phyloP scores from a whole-genome alignment of 2,329 filamentous ascomycete genomes.

The Talaromyces atroroseus region DNA sequence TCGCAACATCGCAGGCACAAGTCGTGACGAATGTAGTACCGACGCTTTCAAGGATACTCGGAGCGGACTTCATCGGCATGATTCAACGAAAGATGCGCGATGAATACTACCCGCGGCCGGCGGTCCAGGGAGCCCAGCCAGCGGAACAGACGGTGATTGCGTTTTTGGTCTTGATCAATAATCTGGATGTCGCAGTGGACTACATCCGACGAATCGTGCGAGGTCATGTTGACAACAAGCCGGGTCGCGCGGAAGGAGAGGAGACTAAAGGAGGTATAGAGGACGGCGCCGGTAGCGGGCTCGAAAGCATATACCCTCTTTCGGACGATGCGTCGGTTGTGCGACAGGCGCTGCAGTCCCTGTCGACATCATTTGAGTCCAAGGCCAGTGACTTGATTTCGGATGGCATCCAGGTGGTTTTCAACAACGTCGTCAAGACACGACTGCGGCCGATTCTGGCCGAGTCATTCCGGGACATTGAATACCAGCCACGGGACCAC shows the following conservation, averaged over 20 bases:
- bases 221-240: conserved; percentile 48
- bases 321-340: conserved; percentile 68
- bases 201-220: conserved; percentile 84
- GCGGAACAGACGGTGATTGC: conserved; percentile 82
- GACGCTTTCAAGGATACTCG: conserved; percentile 71
- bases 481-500: conserved; percentile 68
- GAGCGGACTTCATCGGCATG: conserved; percentile 91
- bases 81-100: conserved; percentile 96
- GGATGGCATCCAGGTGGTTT: conserved; percentile 80
- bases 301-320: conserved; percentile 71
- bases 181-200: conserved; percentile 84
- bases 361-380: conserved; percentile 66
- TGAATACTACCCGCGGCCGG: conserved; percentile 80
- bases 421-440: conserved; percentile 78
- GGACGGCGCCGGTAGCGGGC: conserved; percentile 23
- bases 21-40: conserved; percentile 74
- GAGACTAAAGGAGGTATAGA: conserved; percentile 15
- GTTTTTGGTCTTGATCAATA: conserved; percentile 93
- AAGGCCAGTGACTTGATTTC: conserved; percentile 78
- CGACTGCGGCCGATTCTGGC: conserved; percentile 77
- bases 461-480: conserved; percentile 85
- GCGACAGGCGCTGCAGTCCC: conserved; percentile 58
- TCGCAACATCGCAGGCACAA: conserved; percentile 77
- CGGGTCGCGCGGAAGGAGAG: conserved; percentile 19
- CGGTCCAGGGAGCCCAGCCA: conserved; percentile 72